Conservation (phyloP, 768 basidiomycete genomes). For the Collybiopsis luxurians region DNA sequence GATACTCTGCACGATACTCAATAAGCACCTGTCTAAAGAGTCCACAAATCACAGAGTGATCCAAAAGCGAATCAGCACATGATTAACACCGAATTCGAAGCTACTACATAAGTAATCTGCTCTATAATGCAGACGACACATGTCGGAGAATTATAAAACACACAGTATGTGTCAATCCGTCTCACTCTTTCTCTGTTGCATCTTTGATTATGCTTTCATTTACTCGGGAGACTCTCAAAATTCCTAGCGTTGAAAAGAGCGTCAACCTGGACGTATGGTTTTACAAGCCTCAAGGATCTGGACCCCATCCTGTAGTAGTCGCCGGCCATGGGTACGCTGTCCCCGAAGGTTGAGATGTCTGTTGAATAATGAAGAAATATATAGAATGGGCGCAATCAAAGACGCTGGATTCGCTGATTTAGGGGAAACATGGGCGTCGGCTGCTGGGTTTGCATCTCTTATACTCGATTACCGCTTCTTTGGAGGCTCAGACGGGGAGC, state of each 20-base stretch:
- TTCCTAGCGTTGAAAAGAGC: conserved; percentile 10
- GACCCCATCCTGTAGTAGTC: conserved; percentile 18
- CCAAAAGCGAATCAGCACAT: too few species aligned
- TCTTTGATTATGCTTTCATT: too few species aligned
- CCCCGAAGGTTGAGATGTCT: neutral
- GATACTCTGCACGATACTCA: too few species aligned
- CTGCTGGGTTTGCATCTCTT: conserved; percentile 22
- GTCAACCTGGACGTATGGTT: conserved; percentile 18
- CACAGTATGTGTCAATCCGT: too few species aligned
- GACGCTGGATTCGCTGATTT: conserved; percentile 25
- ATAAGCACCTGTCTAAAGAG: too few species aligned
- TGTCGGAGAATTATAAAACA: too few species aligned
- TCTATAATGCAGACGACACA: too few species aligned
- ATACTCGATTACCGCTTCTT: conserved; percentile 26
- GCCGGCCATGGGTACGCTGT: conserved; percentile 20
- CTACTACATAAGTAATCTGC: too few species aligned
- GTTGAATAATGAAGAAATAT: conserved; percentile 14
- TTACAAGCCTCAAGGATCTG: conserved; percentile 14
- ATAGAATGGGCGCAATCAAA: conserved; percentile 23
- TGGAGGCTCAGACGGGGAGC: conserved; percentile 22
- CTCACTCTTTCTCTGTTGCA: too few species aligned
- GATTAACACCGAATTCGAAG: too few species aligned
- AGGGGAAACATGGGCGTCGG: conserved; percentile 21
- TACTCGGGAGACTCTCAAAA: conserved; percentile 14
- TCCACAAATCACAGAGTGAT: too few species aligned